Evolutionary conservation across 192 early-diverging fungal species (phyloP), one percentile per base, ranked within the genome.

Genomic region (Chytriomyces confervae): DNA sequence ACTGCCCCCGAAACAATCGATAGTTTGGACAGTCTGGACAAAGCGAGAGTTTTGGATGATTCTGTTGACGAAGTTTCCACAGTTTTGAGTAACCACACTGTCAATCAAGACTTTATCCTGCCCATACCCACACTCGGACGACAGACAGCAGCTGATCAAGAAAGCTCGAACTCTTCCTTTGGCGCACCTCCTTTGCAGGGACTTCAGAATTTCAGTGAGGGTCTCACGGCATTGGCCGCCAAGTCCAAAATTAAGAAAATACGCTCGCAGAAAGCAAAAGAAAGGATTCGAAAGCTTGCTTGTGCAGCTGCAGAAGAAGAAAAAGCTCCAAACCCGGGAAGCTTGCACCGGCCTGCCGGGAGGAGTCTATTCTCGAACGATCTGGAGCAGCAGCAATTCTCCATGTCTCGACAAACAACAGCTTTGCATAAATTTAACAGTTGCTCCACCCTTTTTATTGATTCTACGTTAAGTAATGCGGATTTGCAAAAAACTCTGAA

Each of bases 391-490:
- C 53, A 57, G 53, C 53, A 57, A 5, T 57, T 57, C 53, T 57
- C 53, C 20, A 3, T 57, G 13, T 57, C 53, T n/a, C 13, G 53
- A 4, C 53, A 20, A n/a, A 57, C 43, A n/a, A 50, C n/a, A 10
- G 36, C 45, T 9, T 47, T 87, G 64, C 62, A 78, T 24, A 87
- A 87, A 75, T 87, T 82, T 69, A 89, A 88, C 64, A 85, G 83
- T 4, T 85, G 84, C 67, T 86, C 84, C 29, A 88, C 88, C 11
- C 66, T 89, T 29, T 86, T 87, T 71, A 80, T 88, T 18, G 88
- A 89, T 72, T 71, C 84, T 1, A 88, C 86, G 9, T 80, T 89
- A 5, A 76, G 66, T n/a, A 84, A 82, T 75, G 67, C 88, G 6
- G 85, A 89, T 76, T 50, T 89, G 8, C 72, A 69, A 49, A 84